Conservation (phyloP, 2,329 filamentous ascomycete species). For the Fusarium sp. region DNA sequence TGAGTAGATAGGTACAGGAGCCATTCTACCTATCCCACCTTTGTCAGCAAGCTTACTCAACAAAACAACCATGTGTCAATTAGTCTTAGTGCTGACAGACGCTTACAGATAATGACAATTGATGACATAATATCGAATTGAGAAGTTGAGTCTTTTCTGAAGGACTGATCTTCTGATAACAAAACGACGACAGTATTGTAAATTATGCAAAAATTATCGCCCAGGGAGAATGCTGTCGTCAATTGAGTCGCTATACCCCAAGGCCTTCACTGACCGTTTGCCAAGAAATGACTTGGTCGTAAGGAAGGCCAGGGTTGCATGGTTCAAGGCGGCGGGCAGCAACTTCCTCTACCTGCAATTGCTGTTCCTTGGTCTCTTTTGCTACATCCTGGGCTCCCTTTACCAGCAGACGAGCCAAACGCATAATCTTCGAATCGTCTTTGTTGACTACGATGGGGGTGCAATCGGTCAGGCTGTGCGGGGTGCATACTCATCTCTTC, state of each 20-base stretch:
- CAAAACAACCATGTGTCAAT: too few species aligned
- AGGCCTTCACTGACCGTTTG: neutral
- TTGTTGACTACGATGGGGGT: constrained; percentile 39
- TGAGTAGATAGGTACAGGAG: too few species aligned
- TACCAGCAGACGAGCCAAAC: constrained; percentile 29
- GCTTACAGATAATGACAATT: too few species aligned
- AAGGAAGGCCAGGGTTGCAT: neutral
- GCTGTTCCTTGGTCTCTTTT: constrained; percentile 35
- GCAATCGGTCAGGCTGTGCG: constrained; percentile 35
- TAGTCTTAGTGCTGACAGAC: too few species aligned
- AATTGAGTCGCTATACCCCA: neutral
- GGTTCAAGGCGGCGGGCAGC: constrained; percentile 20
- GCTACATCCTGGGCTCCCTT: constrained; percentile 37
- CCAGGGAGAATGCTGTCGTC: neutral
- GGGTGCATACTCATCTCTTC: constrained; percentile 25
- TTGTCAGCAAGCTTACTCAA: too few species aligned
- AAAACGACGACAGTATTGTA: too few species aligned
- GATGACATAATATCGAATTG: too few species aligned
- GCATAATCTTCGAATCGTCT: constrained; percentile 30
- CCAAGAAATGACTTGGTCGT: neutral
- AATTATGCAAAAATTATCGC: too few species aligned
- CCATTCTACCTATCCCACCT: too few species aligned
- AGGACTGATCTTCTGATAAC: too few species aligned
- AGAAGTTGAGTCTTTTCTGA: too few species aligned
- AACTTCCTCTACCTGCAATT: constrained; percentile 54